Evolutionary conservation across 1,139 yeast genomes (phyloP), one percentile per base, ranked within the genome.

Genomic region (Saccharomycopsis hybrid): DNA sequence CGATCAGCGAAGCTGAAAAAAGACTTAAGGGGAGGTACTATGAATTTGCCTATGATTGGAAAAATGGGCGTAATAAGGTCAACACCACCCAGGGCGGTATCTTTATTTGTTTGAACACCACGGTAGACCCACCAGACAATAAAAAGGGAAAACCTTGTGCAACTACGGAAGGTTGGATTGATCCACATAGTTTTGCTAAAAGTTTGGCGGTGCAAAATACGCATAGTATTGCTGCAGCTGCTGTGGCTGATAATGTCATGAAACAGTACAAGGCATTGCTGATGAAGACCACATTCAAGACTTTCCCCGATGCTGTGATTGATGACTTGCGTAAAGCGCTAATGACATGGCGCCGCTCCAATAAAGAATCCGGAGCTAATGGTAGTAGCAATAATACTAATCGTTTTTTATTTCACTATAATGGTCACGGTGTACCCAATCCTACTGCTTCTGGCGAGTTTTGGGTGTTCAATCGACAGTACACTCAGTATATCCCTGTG

Each of bases 341-440:
- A 63, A 85, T 87, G 59, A 85, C 95, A 0, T 69, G 92, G 55
- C 72, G 98, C 58, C 74, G 97, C 52, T 85, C 86, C 52, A 96
- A 97, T 3, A 86, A 92, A 61, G 97, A 92, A 13, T 41, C 33
- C 31, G 18, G 18, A 18, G 18, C 18, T 18, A 43, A 43, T 18
- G 46, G 32, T n/a, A 49, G 38, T 8, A 42, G 29, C 13, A 49
- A 47, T 40, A 41, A 25, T 3, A 43, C 41, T 7, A 47, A 35
- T 32, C 74, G 98, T 50, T 85, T 90, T 8, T 65, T 92, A 49
- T 92, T 92, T 65, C 98, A 94, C 64, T 92, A 94, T 64, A 92
- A 92, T 61, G 99, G 99, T 3, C 99, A 92, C 62, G 99, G 99
- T 18, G 99, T 92, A 2, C 99, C 99, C 0, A 89, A 89, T 58